Base-by-base conservation (phyloP, 805 yeast species). In the Pichia nanzhaoensis region DNA sequence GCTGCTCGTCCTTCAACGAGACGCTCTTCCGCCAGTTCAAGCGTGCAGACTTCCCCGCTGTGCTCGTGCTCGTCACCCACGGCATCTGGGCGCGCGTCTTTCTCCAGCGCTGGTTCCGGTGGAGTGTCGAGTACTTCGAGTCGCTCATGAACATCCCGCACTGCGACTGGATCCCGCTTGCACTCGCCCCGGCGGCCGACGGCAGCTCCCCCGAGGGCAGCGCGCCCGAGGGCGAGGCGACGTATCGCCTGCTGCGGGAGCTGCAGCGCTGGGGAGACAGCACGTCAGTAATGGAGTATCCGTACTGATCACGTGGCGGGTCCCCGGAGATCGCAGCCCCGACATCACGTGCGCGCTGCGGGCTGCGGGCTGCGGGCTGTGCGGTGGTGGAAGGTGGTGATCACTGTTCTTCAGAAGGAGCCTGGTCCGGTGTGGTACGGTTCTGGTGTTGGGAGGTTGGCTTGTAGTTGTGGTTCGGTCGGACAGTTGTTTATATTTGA, bases 11-110 rank as follows among this genome's bases (percentile, higher is more conserved):
- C 14, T 90, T 90, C 62, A 88, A 88, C 60, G 96, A 88, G 62
- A 79, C 95, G 0, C 63, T 90, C 34, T 87, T 82, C 59, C 71
- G 97, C 39, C 93, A 85, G 60, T 89, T 90, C 57, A 77, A 77
- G 48, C 61, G 69, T 38, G 80, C 75, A 16, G 72, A 77, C 54
- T 85, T 86, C 58, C 89, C 96, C n/a, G 77, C 78, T 48, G 83
- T 89, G 17, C 71, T 88, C 34, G 88, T 90, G 2, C 66, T 90
- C 35, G 96, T 90, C 34, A 84, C 95, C 4, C 97, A 90, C 61
- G 97, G 97, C 9, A 86, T 90, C 14, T 88, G 95, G 91, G 84
- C 95, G 4, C 70, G 97, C 34, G 97, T 90, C 8, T 90, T 90
- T 55, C 63, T 90, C 36, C 88, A 89, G 89, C 85, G 89, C 56